Percentiles rank a stretch among this genome's conserved stretches.
phyloP scores from a whole-genome alignment of 2,329 filamentous ascomycete genomes.

The Colletotrichum phormii region DNA sequence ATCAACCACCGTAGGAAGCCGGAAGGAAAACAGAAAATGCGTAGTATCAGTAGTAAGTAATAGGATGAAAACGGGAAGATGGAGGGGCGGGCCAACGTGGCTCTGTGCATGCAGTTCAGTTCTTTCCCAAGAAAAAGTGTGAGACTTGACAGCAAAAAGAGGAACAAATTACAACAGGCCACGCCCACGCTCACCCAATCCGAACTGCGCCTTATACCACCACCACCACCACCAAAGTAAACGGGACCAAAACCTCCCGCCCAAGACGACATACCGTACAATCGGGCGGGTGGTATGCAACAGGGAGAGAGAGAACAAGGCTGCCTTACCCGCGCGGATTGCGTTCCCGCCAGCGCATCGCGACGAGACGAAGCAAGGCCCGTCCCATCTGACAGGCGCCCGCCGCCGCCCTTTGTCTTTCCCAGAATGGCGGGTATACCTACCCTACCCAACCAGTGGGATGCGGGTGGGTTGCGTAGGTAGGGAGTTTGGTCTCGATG shows the following conservation, averaged over 20 bases:
- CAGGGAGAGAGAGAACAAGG: neutral
- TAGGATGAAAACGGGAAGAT: neutral
- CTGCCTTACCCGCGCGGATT: neutral
- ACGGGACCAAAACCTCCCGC: too few relatives aligned
- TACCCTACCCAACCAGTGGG: neutral
- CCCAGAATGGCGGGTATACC: slow-evolving; percentile 4
- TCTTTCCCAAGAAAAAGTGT: neutral
- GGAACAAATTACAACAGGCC: neutral
- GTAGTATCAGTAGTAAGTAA: too few relatives aligned
- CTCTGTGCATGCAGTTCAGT: slow-evolving; percentile 7
- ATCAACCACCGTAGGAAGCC: neutral
- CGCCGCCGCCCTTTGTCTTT: neutral
- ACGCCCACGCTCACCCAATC: neutral
- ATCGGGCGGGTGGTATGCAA: too few relatives aligned
- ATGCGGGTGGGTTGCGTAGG: neutral
- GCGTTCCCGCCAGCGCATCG: slow-evolving; percentile 31
- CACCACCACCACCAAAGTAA: neutral
- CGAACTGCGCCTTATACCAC: neutral
- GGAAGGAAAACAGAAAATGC: neutral
- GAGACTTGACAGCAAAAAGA: neutral
- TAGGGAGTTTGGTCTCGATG: neutral
- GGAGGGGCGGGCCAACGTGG: neutral
- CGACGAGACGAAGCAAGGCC: slow-evolving; percentile 30
- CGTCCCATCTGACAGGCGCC: slow-evolving; percentile 33
- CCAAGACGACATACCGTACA: too few relatives aligned